These are phyloP conservation scores for Heliocybe sulcata DNA, from an alignment of 1,284 basidiomycete genomes.

Conservation along the genomic window DNA sequence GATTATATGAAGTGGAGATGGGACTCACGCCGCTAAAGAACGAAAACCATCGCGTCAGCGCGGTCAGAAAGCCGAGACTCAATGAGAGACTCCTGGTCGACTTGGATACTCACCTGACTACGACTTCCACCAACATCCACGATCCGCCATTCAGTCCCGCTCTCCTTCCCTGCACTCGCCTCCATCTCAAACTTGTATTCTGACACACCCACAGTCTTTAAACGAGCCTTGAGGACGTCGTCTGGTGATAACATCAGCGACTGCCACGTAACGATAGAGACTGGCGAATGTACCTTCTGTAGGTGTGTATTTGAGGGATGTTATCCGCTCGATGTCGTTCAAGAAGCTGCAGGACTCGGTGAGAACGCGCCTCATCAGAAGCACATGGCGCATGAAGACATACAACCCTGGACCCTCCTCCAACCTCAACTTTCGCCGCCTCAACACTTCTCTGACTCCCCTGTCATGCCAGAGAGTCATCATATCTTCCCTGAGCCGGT, in stretches of 20 bases:
- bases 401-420: constrained; percentile 74
- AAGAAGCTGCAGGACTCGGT: constrained; percentile 46
- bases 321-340: constrained; percentile 63
- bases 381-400: constrained; percentile 19
- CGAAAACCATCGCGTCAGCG: not conserved
- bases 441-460: constrained; percentile 49
- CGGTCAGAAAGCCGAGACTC: constrained; percentile 14
- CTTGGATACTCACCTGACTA: constrained; percentile 16
- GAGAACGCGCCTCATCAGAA: constrained; percentile 6
- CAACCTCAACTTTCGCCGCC: constrained; percentile 53
- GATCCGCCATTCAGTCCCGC: constrained; percentile 72
- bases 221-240: constrained; percentile 44
- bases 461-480: constrained; percentile 56
- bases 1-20: not conserved
- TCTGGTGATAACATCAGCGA: constrained; percentile 31
- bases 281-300: constrained; percentile 46
- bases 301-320: constrained; percentile 54
- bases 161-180: constrained; percentile 52
- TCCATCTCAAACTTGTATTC: constrained; percentile 79
- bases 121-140: constrained; percentile 73
- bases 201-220: constrained; percentile 66
- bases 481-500: constrained; percentile 52
- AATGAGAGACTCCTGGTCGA: constrained; percentile 7
- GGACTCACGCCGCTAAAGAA: constrained; percentile 4
- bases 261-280: not conserved